A percentile compares a stretch with the other conserved stretches of the same genome.
Conservation (phyloP, 345 rosid species). For the Clausena lansium region DNA sequence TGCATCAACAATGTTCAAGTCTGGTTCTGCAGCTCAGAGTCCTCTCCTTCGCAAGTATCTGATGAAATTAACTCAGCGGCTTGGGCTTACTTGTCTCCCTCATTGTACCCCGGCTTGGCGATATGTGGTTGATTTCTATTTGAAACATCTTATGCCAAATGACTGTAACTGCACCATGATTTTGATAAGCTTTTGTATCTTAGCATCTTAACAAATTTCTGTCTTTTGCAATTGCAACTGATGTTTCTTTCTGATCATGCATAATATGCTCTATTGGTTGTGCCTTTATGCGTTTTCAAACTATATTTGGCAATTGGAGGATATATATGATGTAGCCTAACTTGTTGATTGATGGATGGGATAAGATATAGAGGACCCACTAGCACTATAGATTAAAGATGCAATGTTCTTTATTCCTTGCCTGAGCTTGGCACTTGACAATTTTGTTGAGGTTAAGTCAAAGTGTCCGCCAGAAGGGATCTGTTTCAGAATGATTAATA, state of each 20-base stretch:
- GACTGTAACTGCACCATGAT: slow-evolving; percentile 10
- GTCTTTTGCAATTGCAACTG: neutral
- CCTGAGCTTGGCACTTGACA: neutral
- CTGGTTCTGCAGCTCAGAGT: slow-evolving; percentile 62
- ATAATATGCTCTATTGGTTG: neutral
- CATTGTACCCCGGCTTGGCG: slow-evolving; percentile 77
- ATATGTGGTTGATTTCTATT: slow-evolving; percentile 65
- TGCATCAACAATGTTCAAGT: slow-evolving; percentile 54
- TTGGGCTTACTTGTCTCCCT: slow-evolving; percentile 88
- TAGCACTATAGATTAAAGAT: neutral
- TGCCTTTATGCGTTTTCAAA: neutral
- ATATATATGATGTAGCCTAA: neutral
- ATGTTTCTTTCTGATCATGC: neutral
- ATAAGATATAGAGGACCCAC: neutral
- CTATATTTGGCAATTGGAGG: neutral
- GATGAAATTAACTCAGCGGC: slow-evolving; percentile 81
- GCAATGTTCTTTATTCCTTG: neutral
- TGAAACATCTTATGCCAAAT: neutral
- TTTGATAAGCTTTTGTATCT: slow-evolving; percentile 9
- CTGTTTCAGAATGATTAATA: neutral
- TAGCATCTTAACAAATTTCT: slow-evolving; percentile 3
- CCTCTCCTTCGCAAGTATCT: slow-evolving; percentile 82
- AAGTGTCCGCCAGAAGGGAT: neutral
- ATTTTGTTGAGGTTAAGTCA: neutral
- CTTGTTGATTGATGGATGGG: neutral